These are phyloP conservation scores for Ceratobasidium sp. DNA, from an alignment of 1,284 basidiomycete genomes.

Conservation along the genomic window DNA sequence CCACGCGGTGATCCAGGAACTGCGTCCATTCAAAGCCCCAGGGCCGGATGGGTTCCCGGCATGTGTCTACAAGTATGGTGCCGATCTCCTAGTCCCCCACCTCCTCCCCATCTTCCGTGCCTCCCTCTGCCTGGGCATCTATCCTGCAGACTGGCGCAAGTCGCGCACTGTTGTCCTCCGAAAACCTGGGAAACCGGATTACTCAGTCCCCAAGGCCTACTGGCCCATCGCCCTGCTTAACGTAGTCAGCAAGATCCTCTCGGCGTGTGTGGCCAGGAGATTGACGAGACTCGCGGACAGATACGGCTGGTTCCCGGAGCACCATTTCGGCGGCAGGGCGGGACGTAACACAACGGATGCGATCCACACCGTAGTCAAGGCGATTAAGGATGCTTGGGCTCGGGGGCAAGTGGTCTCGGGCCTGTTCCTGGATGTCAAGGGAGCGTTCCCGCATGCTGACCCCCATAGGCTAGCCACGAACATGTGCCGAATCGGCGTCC, in stretches of 20 bases:
- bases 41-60: constrained; percentile 53
- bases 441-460: constrained; percentile 50
- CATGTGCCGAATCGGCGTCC: constrained; percentile 48
- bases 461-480: constrained; percentile 49
- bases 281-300: constrained; percentile 24
- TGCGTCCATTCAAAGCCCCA: constrained; percentile 50
- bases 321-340: constrained; percentile 39
- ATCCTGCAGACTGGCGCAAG: constrained; percentile 34
- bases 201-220: constrained; percentile 41
- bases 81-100: constrained; percentile 48
- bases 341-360: constrained; percentile 40
- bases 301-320: constrained; percentile 27
- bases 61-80: constrained; percentile 48
- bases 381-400: constrained; percentile 43
- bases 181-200: constrained; percentile 42
- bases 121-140: constrained; percentile 23
- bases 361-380: constrained; percentile 19
- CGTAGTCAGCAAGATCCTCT: constrained; percentile 35
- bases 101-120: constrained; percentile 37
- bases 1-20: background rate
- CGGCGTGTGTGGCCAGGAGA: constrained; percentile 7
- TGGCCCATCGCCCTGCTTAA: constrained; percentile 43
- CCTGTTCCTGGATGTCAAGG: constrained; percentile 42
- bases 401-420: constrained; percentile 23
- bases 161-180: constrained; percentile 28